These are phyloP conservation scores for Aspergillus sp. DNA, from an alignment of 2,329 filamentous ascomycete species.

Conservation along the genomic window DNA sequence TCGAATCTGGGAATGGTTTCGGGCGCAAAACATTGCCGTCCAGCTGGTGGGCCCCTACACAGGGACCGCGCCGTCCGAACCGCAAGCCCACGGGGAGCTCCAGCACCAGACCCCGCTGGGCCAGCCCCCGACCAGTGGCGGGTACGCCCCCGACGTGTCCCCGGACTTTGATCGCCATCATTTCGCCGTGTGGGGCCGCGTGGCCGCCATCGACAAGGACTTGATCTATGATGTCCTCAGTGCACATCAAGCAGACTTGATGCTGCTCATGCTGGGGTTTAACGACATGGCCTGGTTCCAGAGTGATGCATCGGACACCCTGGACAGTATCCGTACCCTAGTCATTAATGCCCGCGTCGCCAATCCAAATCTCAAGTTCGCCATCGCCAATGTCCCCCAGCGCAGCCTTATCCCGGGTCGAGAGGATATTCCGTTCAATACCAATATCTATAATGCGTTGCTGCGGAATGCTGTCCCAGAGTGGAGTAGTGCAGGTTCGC, in stretches of 20 bases:
- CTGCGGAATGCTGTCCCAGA: not conserved
- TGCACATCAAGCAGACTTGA: not conserved
- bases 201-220: slow-evolving; percentile 1
- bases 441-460: slow-evolving; percentile 4
- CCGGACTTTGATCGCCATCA: not conserved
- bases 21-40: not conserved
- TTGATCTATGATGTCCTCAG: not conserved
- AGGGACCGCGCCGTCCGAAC: slow-evolving; percentile 1
- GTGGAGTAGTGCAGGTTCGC: slow-evolving; percentile 3
- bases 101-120: not conserved
- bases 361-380: slow-evolving; percentile 5
- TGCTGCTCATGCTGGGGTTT: slow-evolving; percentile 9
- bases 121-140: not conserved
- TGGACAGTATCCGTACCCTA: not conserved
- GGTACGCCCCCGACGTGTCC: slow-evolving; percentile 2
- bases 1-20: slow-evolving; percentile 11
- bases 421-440: slow-evolving; percentile 6
- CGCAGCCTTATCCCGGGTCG: slow-evolving; percentile 3
- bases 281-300: slow-evolving; percentile 12
- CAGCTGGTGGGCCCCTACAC: slow-evolving; percentile 7
- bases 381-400: slow-evolving; percentile 6
- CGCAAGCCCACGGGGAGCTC: not conserved
- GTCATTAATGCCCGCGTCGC: not conserved
- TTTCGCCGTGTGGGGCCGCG: slow-evolving; percentile 10
- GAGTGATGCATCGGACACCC: not conserved